Evolutionary conservation across 331 rosid species (phyloP), one percentile per base, ranked within the genome.

Genomic region (Cydonia oblonga): DNA sequence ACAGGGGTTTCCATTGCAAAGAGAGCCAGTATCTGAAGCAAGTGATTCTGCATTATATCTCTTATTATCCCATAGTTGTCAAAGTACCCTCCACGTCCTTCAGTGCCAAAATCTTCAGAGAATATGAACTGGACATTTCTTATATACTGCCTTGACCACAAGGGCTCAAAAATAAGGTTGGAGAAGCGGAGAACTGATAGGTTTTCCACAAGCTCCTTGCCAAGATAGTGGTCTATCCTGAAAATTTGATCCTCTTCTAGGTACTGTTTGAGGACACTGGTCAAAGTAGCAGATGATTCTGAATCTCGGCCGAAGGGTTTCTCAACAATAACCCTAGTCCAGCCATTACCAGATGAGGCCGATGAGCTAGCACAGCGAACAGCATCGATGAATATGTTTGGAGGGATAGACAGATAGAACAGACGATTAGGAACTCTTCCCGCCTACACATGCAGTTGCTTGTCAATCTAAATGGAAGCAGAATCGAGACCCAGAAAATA

Each of bases 1-100:
- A 92, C 96, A 65, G 97, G 97, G 20, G 97, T 92, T 86, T 92
- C 97, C 97, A 92, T 92, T 0, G 97, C 97, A 82, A 92, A 92
- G 75, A 92, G 97, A 42, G 97, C 97, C 46, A 92, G 84, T 68
- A 92, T 92, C 79, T 92, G 97, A 81, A 92, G 97, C 77, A 92
- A 87, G 78, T 92, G 97, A 62, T 92, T 92, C 86, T 92, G 97
- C 97, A 92, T 92, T 66, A 92, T 92, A 74, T 92, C 97, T 80
- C 97, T 86, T 77, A 92, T 89, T 70, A 92, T 92, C 49, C 97
- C 97, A 59, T 89, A 92, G 84, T 89, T 75, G 76, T 92, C 95
- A 5, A 92, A 72, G 52, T 84, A 92, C 97, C 97, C 97, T 81
- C 97, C 97, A 68, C 97, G 97, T 71, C 97, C 97, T 88, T 92